phyloP scores from a whole-genome alignment of 2,329 filamentous ascomycete species.

The Botrytis elliptica region DNA sequence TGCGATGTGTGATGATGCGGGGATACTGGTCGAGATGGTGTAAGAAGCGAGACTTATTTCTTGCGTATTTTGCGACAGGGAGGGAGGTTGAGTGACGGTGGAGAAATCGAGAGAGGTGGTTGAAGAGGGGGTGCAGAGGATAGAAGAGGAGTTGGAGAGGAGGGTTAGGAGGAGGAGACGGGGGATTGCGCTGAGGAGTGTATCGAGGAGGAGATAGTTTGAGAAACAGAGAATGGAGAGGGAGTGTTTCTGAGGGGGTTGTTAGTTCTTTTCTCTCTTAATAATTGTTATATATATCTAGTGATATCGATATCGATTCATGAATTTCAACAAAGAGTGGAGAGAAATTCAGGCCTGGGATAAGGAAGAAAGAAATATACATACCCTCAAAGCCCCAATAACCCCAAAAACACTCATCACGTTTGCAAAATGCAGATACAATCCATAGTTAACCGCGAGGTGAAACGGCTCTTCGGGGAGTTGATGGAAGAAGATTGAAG shows the following conservation, averaged over 20 bases:
- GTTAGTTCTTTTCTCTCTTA: constrained; percentile 23
- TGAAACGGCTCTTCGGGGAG: constrained; percentile 39
- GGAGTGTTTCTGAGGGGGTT: constrained; percentile 26
- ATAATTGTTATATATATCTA: not conserved
- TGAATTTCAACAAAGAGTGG: not conserved
- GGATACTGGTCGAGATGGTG: not conserved
- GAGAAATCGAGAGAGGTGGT: constrained; percentile 7
- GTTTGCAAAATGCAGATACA: constrained; percentile 44
- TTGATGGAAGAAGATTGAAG: constrained; percentile 36
- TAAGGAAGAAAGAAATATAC: constrained; percentile 25
- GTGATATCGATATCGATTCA: not conserved
- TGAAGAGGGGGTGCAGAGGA: not conserved
- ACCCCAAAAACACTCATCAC: constrained; percentile 44
- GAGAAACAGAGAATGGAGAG: constrained; percentile 33
- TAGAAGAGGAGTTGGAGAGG: not conserved
- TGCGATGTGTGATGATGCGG: constrained; percentile 25
- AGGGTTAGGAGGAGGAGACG: constrained; percentile 29
- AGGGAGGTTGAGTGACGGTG: not conserved
- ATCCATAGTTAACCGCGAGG: constrained; percentile 38
- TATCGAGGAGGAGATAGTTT: constrained; percentile 39
- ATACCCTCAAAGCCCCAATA: constrained; percentile 46
- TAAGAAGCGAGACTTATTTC: not conserved
- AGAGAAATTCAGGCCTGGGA: constrained; percentile 29
- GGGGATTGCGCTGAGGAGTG: constrained; percentile 35
- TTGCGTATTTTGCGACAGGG: not conserved